These are phyloP conservation scores for Ophiostoma perfectum DNA, from an alignment of 2,329 filamentous ascomycete genomes.

Conservation along the genomic window DNA sequence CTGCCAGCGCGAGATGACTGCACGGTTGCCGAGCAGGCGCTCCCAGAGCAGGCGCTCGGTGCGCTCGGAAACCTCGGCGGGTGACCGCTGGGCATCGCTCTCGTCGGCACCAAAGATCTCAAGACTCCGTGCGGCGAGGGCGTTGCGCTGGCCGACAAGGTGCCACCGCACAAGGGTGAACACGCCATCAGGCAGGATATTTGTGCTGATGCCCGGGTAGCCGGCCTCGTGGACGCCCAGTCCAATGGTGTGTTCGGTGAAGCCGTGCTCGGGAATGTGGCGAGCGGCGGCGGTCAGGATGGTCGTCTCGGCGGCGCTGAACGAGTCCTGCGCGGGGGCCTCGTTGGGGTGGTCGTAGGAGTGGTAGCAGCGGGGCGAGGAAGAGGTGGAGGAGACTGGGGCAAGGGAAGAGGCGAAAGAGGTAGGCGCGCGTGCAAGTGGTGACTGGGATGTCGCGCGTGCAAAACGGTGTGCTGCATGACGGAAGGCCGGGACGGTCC, in stretches of 20 bases:
- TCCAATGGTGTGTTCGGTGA: slow-evolving; percentile 66
- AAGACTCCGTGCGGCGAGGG: slow-evolving; percentile 43
- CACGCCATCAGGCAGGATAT: slow-evolving; percentile 70
- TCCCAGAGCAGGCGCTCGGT: slow-evolving; percentile 70
- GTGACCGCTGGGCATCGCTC: slow-evolving; percentile 28
- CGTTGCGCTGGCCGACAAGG: slow-evolving; percentile 60
- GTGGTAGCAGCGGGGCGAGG: slow-evolving; percentile 54
- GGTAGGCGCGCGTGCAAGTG: background rate
- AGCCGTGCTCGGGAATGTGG: slow-evolving; percentile 77
- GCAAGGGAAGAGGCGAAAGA: background rate
- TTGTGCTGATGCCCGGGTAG: slow-evolving; percentile 79
- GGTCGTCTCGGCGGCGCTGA: slow-evolving; percentile 61
- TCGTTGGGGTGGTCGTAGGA: slow-evolving; percentile 69
- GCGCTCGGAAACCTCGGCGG: slow-evolving; percentile 48
- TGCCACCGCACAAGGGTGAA: slow-evolving; percentile 81
- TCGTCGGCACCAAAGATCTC: slow-evolving; percentile 35
- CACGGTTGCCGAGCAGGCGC: slow-evolving; percentile 66
- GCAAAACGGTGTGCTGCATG: background rate
- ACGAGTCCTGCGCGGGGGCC: slow-evolving; percentile 52
- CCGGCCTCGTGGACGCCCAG: slow-evolving; percentile 78
- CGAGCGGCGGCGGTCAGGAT: slow-evolving; percentile 77
- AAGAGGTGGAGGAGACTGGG: slow-evolving; percentile 10
- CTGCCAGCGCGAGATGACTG: slow-evolving; percentile 74
- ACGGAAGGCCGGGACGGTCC: background rate
- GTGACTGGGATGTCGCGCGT: background rate